These are phyloP conservation scores for Hymenochaete sp. DNA, from an alignment of 1,284 basidiomycete genomes.

Conservation along the genomic window DNA sequence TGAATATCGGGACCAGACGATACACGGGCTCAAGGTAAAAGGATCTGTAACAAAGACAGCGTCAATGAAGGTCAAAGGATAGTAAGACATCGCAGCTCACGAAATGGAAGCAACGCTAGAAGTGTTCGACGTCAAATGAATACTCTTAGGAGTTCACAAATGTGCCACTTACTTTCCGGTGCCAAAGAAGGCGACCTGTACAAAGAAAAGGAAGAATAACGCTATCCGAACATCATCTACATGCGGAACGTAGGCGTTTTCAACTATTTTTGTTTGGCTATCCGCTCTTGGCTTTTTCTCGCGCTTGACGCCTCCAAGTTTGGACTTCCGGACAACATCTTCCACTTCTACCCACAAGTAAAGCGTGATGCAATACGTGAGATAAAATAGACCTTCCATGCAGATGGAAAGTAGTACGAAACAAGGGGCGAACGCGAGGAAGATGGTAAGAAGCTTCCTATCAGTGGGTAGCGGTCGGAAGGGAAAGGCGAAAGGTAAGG, in stretches of 20 bases:
- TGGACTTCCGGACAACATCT: slow-evolving; percentile 29
- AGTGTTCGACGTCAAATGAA: slow-evolving; percentile 8
- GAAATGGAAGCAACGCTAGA: slow-evolving; percentile 80
- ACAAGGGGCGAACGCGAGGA: slow-evolving; percentile 67
- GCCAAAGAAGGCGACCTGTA: slow-evolving; percentile 85
- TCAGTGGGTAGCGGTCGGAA: slow-evolving; percentile 27
- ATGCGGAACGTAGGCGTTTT: slow-evolving; percentile 37
- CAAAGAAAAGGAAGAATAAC: slow-evolving; percentile 79
- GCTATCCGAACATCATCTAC: slow-evolving; percentile 66
- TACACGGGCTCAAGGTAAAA: slow-evolving; percentile 90
- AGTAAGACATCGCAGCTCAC: slow-evolving; percentile 45
- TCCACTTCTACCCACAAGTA: slow-evolving; percentile 69
- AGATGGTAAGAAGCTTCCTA: slow-evolving; percentile 42
- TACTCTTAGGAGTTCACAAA: neutral
- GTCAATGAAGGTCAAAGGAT: too few species aligned
- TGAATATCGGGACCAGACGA: slow-evolving; percentile 80
- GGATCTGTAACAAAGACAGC: slow-evolving; percentile 36
- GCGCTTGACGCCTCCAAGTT: neutral
- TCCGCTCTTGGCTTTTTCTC: neutral
- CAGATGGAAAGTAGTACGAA: slow-evolving; percentile 80
- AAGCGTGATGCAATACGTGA: slow-evolving; percentile 56
- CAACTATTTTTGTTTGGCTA: neutral
- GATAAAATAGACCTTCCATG: slow-evolving; percentile 77
- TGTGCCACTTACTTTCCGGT: slow-evolving; percentile 65
- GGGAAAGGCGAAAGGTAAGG: neutral